These are phyloP conservation scores for Herpetospermum pedunculosum DNA, from an alignment of 306 rosid genomes.

Conservation along the genomic window DNA sequence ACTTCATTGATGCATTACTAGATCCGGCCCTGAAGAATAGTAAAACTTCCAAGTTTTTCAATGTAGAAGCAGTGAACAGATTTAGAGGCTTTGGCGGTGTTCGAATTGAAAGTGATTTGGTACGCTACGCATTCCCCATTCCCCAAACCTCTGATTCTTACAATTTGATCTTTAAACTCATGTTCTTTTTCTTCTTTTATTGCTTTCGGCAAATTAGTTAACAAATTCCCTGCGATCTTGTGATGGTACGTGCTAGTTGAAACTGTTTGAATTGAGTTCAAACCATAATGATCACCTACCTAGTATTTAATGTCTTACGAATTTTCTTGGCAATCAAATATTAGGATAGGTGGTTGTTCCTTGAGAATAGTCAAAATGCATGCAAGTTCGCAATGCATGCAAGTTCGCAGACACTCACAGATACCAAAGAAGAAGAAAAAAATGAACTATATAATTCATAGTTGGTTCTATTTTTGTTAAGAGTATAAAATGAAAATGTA, in stretches of 20 bases:
- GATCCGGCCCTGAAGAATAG: slow-evolving; percentile 52
- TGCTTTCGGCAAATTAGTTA: not conserved
- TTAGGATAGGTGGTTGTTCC: too few relatives aligned
- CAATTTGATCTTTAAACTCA: not conserved
- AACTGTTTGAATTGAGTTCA: not conserved
- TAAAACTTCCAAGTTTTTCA: slow-evolving; percentile 50
- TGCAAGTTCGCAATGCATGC: too few relatives aligned
- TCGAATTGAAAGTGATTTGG: slow-evolving; percentile 85
- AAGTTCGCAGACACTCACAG: too few relatives aligned
- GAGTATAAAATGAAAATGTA: not conserved
- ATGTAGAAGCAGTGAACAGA: slow-evolving; percentile 41
- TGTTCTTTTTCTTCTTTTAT: not conserved
- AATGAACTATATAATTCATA: too few relatives aligned
- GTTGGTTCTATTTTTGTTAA: not conserved
- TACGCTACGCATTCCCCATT: slow-evolving; percentile 17
- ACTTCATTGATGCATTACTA: slow-evolving; percentile 76
- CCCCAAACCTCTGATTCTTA: slow-evolving; percentile 9
- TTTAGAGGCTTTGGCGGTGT: slow-evolving; percentile 71
- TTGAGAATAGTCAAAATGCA: too few relatives aligned
- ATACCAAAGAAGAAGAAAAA: too few relatives aligned
- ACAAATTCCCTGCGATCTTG: not conserved
- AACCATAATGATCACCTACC: too few relatives aligned
- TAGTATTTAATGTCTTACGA: too few relatives aligned
- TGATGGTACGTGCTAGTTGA: not conserved
- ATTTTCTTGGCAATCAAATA: too few relatives aligned